Conservation (phyloP, 2,329 filamentous ascomycete species). For the Clonostachys chloroleuca region DNA sequence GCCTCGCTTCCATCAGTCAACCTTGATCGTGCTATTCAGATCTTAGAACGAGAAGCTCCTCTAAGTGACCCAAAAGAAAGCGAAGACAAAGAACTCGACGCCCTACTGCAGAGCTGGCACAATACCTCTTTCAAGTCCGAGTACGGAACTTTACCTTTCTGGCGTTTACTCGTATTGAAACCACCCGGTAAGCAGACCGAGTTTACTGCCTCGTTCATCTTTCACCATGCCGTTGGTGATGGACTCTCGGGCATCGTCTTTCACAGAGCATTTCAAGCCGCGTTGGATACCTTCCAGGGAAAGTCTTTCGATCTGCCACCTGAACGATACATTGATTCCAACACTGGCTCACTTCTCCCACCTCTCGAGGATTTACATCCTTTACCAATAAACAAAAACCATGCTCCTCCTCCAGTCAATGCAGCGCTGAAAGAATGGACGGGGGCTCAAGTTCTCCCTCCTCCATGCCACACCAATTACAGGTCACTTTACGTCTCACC, state of each 20-base stretch:
- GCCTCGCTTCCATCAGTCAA: slow-evolving; percentile 35
- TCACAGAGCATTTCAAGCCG: slow-evolving; percentile 31
- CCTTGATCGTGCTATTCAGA: slow-evolving; percentile 27
- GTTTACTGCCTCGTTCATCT: slow-evolving; percentile 38
- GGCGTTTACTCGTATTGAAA: slow-evolving; percentile 34
- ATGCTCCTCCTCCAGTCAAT: slow-evolving; percentile 21
- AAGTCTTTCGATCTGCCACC: slow-evolving; percentile 1
- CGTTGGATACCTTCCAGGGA: slow-evolving; percentile 16
- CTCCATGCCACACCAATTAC: slow-evolving; percentile 8
- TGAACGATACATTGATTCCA: no score
- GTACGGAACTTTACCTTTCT: slow-evolving; percentile 28
- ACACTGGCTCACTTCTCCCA: slow-evolving; percentile 23
- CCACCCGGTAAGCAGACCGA: slow-evolving; percentile 9
- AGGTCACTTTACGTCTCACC: slow-evolving; percentile 7
- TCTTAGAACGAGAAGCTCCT: slow-evolving; percentile 14
- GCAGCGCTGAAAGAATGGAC: slow-evolving; percentile 28
- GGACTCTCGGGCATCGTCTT: slow-evolving; percentile 37
- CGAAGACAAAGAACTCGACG: slow-evolving; percentile 31
- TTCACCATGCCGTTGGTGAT: slow-evolving; percentile 42
- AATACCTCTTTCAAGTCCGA: slow-evolving; percentile 23
- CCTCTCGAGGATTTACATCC: slow-evolving; percentile 32
- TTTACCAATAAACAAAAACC: slow-evolving; percentile 21
- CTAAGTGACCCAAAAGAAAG: slow-evolving; percentile 9
- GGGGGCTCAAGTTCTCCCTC: slow-evolving; percentile 21
- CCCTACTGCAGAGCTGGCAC: slow-evolving; percentile 31